Evolutionary conservation across 202 grass and related monocot genomes (phyloP).

Genomic region (Musa balbisiana): DNA sequence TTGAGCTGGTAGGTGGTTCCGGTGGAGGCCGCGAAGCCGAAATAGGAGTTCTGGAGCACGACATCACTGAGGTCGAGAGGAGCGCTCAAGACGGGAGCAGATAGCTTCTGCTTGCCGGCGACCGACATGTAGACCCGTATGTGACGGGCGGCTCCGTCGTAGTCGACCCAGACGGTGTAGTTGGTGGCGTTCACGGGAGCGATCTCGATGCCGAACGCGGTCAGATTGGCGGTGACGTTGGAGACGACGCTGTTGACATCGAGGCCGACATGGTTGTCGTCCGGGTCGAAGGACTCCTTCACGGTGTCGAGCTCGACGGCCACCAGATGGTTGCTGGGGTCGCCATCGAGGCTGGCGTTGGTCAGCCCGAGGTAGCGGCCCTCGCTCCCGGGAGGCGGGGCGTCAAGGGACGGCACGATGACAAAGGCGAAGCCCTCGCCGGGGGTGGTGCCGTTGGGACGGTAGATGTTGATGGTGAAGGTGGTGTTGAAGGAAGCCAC

Average conservation of each 20-base stretch:
- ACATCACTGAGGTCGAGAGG: slow-evolving; percentile 38
- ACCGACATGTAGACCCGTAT: slow-evolving; percentile 28
- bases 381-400: slow-evolving; percentile 26
- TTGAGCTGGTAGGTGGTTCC: slow-evolving; percentile 46
- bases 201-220: slow-evolving; percentile 28
- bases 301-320: slow-evolving; percentile 52
- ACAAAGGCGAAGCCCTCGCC: slow-evolving; percentile 56
- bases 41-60: slow-evolving; percentile 25
- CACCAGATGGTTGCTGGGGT: slow-evolving; percentile 28
- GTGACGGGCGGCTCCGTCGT: slow-evolving; percentile 29
- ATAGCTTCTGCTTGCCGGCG: background rate
- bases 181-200: slow-evolving; percentile 9
- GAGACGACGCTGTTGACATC: slow-evolving; percentile 45
- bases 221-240: slow-evolving; percentile 20
- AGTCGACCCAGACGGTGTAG: slow-evolving; percentile 51
- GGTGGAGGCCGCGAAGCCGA: slow-evolving; percentile 53
- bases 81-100: background rate
- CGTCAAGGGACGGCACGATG: slow-evolving; percentile 22
- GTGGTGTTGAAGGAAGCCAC: slow-evolving; percentile 46
- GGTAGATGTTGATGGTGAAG: slow-evolving; percentile 55
- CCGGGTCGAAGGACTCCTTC: slow-evolving; percentile 31
- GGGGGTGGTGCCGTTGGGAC: background rate
- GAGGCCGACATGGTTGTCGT: slow-evolving; percentile 56
- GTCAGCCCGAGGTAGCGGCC: slow-evolving; percentile 56
- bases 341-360: slow-evolving; percentile 27